These are phyloP conservation scores for Warburgia ugandensis DNA, from an alignment of 164 flowering plant species.

Conservation along the genomic window DNA sequence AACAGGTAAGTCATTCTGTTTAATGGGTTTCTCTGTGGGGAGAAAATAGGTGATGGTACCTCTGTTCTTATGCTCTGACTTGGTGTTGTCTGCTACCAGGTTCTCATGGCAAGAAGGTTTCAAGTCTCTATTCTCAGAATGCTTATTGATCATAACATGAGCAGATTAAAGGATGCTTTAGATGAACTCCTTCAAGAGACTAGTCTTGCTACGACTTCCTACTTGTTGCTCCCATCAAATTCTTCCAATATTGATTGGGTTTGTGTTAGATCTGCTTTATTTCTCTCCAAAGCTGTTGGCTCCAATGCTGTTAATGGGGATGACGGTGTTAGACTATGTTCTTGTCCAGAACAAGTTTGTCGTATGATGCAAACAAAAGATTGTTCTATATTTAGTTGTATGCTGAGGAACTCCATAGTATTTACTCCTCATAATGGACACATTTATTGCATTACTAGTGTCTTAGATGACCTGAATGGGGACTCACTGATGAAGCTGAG, in stretches of 20 bases:
- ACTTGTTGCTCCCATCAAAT: slow-evolving; percentile 55
- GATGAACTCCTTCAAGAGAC: slow-evolving; percentile 11
- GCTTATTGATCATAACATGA: slow-evolving; percentile 35
- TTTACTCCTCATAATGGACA: slow-evolving; percentile 67
- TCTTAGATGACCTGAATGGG: slow-evolving; percentile 40
- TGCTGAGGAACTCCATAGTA: slow-evolving; percentile 53
- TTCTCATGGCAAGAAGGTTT: slow-evolving; percentile 48
- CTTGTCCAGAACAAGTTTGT: slow-evolving; percentile 9
- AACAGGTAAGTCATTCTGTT: slow-evolving; percentile 34
- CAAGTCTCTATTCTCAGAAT: slow-evolving; percentile 44
- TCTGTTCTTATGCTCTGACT: not conserved
- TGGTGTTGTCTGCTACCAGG: slow-evolving; percentile 30
- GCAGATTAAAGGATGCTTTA: slow-evolving; percentile 25
- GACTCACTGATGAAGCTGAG: slow-evolving; percentile 33
- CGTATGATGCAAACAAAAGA: slow-evolving; percentile 33
- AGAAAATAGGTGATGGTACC: too few species aligned
- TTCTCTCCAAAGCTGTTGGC: slow-evolving; percentile 8
- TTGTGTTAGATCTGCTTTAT: slow-evolving; percentile 29
- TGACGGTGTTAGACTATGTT: slow-evolving; percentile 3
- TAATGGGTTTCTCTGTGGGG: not conserved
- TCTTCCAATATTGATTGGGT: slow-evolving; percentile 41
- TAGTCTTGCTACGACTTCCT: slow-evolving; percentile 28
- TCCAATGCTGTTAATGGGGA: slow-evolving; percentile 7
- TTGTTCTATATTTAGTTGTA: slow-evolving; percentile 39
- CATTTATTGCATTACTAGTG: slow-evolving; percentile 40